Percentiles rank a stretch among this genome's conserved stretches.
These are phyloP conservation scores for Tolypocladium inflatum DNA, from an alignment of 2,329 filamentous ascomycete genomes.

Conservation along the genomic window DNA sequence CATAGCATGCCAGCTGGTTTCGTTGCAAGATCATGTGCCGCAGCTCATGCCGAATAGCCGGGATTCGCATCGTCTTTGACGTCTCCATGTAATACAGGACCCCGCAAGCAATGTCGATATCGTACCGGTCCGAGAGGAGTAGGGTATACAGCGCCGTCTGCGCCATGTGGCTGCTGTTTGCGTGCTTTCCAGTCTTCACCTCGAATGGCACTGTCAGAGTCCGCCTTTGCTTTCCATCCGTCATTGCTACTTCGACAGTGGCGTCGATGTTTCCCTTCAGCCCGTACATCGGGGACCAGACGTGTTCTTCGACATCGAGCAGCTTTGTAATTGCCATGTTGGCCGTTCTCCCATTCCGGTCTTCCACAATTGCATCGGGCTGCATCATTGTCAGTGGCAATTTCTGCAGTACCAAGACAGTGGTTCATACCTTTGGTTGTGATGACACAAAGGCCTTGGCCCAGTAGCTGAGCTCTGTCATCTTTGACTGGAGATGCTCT, in stretches of 20 bases:
- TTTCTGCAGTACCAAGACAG: background rate
- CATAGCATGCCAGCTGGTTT: slow-evolving; percentile 78
- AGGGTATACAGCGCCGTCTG: slow-evolving; percentile 94
- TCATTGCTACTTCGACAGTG: slow-evolving; percentile 80
- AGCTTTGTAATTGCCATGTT: slow-evolving; percentile 86
- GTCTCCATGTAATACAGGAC: slow-evolving; percentile 93
- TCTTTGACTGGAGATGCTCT: slow-evolving; percentile 74
- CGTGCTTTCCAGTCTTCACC: slow-evolving; percentile 85
- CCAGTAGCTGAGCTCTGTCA: slow-evolving; percentile 75
- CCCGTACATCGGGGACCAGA: slow-evolving; percentile 97
- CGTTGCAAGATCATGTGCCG: slow-evolving; percentile 95
- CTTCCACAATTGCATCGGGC: slow-evolving; percentile 65
- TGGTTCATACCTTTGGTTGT: slow-evolving; percentile 50
- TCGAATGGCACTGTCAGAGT: slow-evolving; percentile 86
- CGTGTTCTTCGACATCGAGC: slow-evolving; percentile 92
- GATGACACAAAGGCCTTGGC: slow-evolving; percentile 69
- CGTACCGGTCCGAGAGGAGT: slow-evolving; percentile 86
- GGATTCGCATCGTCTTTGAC: slow-evolving; percentile 76
- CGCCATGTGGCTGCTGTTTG: slow-evolving; percentile 74
- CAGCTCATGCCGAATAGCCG: slow-evolving; percentile 76
- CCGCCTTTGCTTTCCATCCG: slow-evolving; percentile 54
- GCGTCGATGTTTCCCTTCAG: slow-evolving; percentile 97
- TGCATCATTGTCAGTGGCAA: slow-evolving; percentile 25
- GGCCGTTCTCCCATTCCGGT: slow-evolving; percentile 65
- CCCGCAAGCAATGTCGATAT: slow-evolving; percentile 82